phyloP scores from a whole-genome alignment of 148 eudicot genomes.

The Chenopodium berlandieri region DNA sequence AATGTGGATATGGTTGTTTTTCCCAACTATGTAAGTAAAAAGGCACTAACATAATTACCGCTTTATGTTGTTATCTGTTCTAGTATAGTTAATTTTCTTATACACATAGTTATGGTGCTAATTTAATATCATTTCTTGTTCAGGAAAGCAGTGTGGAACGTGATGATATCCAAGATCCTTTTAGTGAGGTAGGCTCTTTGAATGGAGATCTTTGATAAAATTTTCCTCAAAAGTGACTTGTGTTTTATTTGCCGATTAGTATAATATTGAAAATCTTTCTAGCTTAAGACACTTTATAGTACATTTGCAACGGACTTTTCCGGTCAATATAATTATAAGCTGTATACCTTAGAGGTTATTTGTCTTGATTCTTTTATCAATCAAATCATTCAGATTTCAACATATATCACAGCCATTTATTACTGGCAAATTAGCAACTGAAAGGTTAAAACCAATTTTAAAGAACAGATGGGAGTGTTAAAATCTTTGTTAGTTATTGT shows the following conservation, averaged over 20 bases:
- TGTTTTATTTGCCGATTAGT: not conserved
- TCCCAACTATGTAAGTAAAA: conserved; percentile 80
- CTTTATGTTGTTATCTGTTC: not conserved
- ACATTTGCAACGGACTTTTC: not conserved
- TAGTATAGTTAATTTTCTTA: not conserved
- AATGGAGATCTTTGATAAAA: not conserved
- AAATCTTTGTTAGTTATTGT: not conserved
- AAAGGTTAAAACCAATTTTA: not conserved
- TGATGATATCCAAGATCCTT: conserved; percentile 86
- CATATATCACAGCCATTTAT: not conserved
- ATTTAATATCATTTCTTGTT: not conserved
- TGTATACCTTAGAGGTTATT: not conserved
- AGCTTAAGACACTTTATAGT: not conserved
- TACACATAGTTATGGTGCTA: not conserved
- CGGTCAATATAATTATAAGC: not conserved
- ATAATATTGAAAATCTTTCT: not conserved
- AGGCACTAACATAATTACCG: conserved; percentile 1
- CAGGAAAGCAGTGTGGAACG: conserved; percentile 94
- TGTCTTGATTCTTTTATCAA: not conserved
- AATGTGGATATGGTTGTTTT: conserved; percentile 91
- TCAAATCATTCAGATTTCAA: not conserved
- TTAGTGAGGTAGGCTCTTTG: conserved; percentile 58
- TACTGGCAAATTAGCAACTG: not conserved
- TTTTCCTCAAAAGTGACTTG: not conserved
- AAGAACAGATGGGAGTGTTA: not conserved